Conservation (phyloP, 257 asterid genomes). For the Apocynum venetum region DNA sequence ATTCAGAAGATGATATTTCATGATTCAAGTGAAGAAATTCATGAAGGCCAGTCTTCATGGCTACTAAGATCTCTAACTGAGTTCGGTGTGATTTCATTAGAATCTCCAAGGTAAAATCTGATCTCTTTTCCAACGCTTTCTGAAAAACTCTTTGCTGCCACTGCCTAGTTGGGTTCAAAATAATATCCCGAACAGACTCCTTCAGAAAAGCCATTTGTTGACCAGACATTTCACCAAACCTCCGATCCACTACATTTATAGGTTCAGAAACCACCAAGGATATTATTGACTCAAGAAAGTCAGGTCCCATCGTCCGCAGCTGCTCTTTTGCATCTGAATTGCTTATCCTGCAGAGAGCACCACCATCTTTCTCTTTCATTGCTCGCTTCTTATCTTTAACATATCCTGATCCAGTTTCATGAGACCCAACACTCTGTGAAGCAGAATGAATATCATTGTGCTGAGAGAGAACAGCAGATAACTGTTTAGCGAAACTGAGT, state of each 20-base stretch:
- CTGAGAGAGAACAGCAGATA: constrained; percentile 33
- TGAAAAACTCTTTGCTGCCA: constrained; percentile 82
- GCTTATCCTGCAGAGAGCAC: constrained; percentile 37
- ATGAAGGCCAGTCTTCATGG: constrained; percentile 72
- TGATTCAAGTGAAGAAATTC: constrained; percentile 55
- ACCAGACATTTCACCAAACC: constrained; percentile 54
- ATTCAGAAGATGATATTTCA: constrained; percentile 49
- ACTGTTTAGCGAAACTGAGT: constrained; percentile 42
- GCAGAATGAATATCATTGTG: constrained; percentile 32
- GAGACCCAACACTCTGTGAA: constrained; percentile 49
- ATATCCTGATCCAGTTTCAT: constrained; percentile 55
- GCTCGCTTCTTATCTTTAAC: constrained; percentile 42
- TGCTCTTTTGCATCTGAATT: constrained; percentile 51
- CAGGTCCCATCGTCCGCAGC: constrained; percentile 48
- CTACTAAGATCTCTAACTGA: constrained; percentile 83
- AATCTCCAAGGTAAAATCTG: constrained; percentile 58
- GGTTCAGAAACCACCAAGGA: constrained; percentile 85
- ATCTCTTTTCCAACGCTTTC: constrained; percentile 62
- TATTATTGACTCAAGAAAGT: constrained; percentile 69
- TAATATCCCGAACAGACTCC: constrained; percentile 64
- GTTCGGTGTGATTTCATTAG: constrained; percentile 52
- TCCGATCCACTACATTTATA: constrained; percentile 47
- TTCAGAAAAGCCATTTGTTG: constrained; percentile 51
- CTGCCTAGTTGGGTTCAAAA: constrained; percentile 55
- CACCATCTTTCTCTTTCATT: constrained; percentile 46